Conservation (phyloP, 108 stramenopile genomes). For the Craspedostauros australis region DNA sequence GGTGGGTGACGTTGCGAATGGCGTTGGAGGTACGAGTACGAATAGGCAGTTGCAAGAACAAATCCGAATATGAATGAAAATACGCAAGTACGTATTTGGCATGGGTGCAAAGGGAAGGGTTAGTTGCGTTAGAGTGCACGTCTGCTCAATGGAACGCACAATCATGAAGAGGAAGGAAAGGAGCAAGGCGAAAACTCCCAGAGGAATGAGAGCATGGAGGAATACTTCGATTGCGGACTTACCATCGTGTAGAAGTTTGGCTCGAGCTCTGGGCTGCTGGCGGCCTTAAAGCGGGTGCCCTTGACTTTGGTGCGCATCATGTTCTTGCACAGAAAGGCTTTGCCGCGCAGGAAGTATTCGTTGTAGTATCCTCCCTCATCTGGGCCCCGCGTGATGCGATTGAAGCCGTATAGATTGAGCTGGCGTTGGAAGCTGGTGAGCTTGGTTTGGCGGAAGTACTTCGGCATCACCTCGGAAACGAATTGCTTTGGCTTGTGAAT, state of each 20-base stretch:
- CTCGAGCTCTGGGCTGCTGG: conserved; percentile 42
- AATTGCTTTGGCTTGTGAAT: conserved; percentile 74
- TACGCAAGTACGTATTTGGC: no score
- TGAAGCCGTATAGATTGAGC: conserved; percentile 43
- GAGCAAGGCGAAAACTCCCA: no score
- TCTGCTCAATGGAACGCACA: no score
- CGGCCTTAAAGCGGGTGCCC: conserved; percentile 69
- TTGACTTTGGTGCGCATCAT: conserved; percentile 72
- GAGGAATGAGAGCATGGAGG: no score
- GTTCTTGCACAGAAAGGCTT: conserved; percentile 36
- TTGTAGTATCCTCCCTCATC: conserved; percentile 45
- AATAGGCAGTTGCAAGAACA: no score
- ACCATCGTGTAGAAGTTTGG: conserved; percentile 72
- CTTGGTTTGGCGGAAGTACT: conserved; percentile 51
- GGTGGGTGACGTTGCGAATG: no score
- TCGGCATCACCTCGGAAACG: conserved; percentile 61
- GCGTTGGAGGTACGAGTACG: no score
- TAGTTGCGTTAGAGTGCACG: no score
- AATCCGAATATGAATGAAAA: no score
- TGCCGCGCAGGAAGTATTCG: conserved; percentile 56
- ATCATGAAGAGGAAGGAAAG: no score
- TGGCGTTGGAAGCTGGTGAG: conserved; percentile 85
- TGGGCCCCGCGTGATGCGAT: conserved; percentile 38
- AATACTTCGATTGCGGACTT: no score
- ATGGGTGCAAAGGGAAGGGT: no score